Evolutionary conservation across 2,329 filamentous ascomycete genomes (phyloP).

Genomic region (Xylaria sp.): DNA sequence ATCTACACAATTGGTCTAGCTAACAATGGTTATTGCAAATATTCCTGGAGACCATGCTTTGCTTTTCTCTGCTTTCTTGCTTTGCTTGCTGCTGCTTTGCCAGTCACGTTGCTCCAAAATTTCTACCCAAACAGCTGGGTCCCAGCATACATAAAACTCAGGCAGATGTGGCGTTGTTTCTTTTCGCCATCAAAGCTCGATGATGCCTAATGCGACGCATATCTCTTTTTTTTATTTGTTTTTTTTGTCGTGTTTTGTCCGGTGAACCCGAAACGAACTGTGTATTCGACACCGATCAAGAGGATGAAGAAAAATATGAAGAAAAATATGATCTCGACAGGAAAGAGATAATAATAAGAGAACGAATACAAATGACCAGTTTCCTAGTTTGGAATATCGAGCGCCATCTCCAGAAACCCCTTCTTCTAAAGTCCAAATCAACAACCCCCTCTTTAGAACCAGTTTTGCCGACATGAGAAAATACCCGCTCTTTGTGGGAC

Average conservation of each 20-base stretch:
- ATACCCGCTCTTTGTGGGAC: slow-evolving; percentile 31
- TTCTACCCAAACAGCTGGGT: slow-evolving; percentile 29
- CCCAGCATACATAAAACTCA: slow-evolving; percentile 14
- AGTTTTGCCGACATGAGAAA: slow-evolving; percentile 35
- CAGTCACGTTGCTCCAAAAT: slow-evolving; percentile 16
- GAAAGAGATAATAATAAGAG: slow-evolving; percentile 5
- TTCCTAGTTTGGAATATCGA: slow-evolving; percentile 37
- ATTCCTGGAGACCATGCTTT: slow-evolving; percentile 5
- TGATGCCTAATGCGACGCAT: slow-evolving; percentile 33
- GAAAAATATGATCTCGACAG: background rate
- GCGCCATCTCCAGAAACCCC: slow-evolving; percentile 34
- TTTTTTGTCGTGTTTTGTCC: background rate
- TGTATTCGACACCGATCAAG: slow-evolving; percentile 27
- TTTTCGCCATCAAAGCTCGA: slow-evolving; percentile 18
- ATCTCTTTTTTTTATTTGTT: background rate
- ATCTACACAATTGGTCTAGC: slow-evolving; percentile 31
- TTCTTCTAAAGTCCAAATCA: slow-evolving; percentile 32
- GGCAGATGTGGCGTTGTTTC: slow-evolving; percentile 19
- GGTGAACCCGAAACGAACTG: slow-evolving; percentile 21
- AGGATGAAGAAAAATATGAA: slow-evolving; percentile 7
- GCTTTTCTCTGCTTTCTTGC: background rate
- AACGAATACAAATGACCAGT: slow-evolving; percentile 43
- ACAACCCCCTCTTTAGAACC: slow-evolving; percentile 35
- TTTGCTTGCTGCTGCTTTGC: background rate
- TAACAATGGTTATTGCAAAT: slow-evolving; percentile 24